phyloP scores from a whole-genome alignment of 257 asterid species.

The Oldenlandia corymbosa region DNA sequence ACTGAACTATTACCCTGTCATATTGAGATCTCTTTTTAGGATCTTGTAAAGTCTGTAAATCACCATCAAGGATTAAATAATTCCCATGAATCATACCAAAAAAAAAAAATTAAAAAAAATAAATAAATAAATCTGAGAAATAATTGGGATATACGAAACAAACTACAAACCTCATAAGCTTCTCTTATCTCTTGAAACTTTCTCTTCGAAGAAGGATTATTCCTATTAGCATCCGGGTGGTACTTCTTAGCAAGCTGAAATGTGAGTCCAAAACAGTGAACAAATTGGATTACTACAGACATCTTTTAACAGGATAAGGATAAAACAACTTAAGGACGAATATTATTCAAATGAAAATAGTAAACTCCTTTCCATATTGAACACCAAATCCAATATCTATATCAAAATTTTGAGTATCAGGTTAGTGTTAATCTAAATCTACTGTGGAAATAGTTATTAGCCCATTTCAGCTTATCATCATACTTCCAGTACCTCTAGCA shows the following conservation, averaged over 20 bases:
- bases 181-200: slow-evolving; percentile 95
- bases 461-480: neutral
- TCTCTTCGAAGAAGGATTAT: slow-evolving; percentile 74
- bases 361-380: neutral
- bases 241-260: slow-evolving; percentile 87
- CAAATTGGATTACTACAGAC: neutral
- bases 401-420: neutral
- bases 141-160: slow-evolving; percentile 18
- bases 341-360: neutral
- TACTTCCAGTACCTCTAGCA: neutral
- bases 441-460: neutral
- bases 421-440: neutral
- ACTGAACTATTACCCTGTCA: slow-evolving; percentile 49
- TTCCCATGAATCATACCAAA: slow-evolving; percentile 14
- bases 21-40: slow-evolving; percentile 71
- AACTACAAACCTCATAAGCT: slow-evolving; percentile 81
- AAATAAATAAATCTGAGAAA: too few species aligned
- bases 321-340: neutral
- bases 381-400: neutral
- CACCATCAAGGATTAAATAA: slow-evolving; percentile 35
- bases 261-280: slow-evolving; percentile 6
- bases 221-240: slow-evolving; percentile 94
- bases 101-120: slow-evolving; percentile 16
- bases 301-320: neutral
- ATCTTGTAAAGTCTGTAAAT: slow-evolving; percentile 73